Percentiles rank a stretch among this genome's conserved stretches.
phyloP scores from a whole-genome alignment of 2,329 filamentous ascomycete genomes.

The Aspergillus awamori region DNA sequence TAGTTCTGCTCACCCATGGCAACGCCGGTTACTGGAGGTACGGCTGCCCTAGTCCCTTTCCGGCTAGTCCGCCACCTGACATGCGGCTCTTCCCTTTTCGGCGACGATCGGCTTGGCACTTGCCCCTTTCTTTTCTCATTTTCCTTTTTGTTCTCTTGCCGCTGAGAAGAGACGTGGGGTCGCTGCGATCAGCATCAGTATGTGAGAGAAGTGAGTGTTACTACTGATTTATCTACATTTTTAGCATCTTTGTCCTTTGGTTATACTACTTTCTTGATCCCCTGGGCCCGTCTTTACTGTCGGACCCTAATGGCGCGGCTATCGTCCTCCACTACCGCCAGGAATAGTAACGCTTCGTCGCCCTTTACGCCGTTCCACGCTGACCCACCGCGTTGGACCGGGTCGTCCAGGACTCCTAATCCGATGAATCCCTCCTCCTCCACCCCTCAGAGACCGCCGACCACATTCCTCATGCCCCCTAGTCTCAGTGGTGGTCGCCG shows the following conservation, averaged over 20 bases:
- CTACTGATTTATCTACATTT: neutral
- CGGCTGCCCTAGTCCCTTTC: conserved; percentile 36
- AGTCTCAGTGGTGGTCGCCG: conserved; percentile 70
- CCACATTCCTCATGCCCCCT: conserved; percentile 89
- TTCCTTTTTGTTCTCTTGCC: neutral
- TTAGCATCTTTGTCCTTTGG: neutral
- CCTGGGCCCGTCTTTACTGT: neutral
- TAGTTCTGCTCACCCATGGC: conserved; percentile 41
- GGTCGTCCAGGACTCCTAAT: conserved; percentile 32
- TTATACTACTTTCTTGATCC: neutral
- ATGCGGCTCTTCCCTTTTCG: conserved; percentile 52
- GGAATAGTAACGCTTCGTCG: conserved; percentile 16
- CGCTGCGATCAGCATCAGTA: neutral
- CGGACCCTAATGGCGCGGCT: conserved; percentile 12
- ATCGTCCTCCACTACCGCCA: conserved; percentile 12
- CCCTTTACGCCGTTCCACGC: conserved; percentile 32
- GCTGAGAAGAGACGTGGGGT: neutral
- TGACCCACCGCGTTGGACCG: conserved; percentile 39
- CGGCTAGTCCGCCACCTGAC: conserved; percentile 50
- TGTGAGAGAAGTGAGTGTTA: neutral
- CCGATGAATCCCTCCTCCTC: conserved; percentile 40
- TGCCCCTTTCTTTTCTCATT: conserved; percentile 10
- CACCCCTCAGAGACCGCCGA: conserved; percentile 54
- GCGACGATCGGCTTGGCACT: conserved; percentile 38
- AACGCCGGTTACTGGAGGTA: conserved; percentile 43